Base-by-base conservation (phyloP, 2,329 filamentous ascomycete species). In the Penicillium sp. region DNA sequence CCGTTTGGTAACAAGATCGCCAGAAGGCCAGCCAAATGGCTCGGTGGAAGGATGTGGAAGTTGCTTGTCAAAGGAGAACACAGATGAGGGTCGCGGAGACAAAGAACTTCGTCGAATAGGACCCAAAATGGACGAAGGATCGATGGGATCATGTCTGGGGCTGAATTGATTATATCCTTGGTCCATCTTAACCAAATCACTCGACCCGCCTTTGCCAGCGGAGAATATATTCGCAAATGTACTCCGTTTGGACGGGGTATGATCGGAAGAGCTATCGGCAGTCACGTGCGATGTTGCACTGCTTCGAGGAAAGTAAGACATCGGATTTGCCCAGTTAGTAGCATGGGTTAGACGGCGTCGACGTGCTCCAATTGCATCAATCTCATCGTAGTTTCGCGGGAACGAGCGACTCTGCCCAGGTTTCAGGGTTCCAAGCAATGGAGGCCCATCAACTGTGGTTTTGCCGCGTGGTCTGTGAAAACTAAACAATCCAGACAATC, bases 1-100 rank as follows among this genome's bases (percentile, higher is more conserved):
- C 51, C 79, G 75, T 49, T 84, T 80, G 55, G 77, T 82, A 48
- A 71, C 71, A 58, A 83, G 86, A 35, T 80, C 75, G 3, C 78
- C 65, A 1, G 74, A 74, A 1, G 81, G 80, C 69, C 86, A 88
- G 73, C 88, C 90, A 59, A 91, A 89, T 23, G 87, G 88, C 60
- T 94, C 90, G 1, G 88, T 89, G 1, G 89, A 92, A 5, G 90
- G 90, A 48, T 90, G 81, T 1, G 89, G 88, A 52, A 92, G 78
- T 46, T 71, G 66, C 48, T 77, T 77, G 55, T 83, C 81, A 58
- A 78, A 81, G 0, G 81, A 83, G 55, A 81, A 81, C 4, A 78
- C 79, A 12, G 81, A 83, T 5, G 77, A 77, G 14, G 77, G 77
- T 48, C 77, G 68, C 7, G 77, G 77, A 43, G 77, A 78, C 9